These are phyloP conservation scores for Puccinia hordei DNA, from an alignment of 1,284 basidiomycete genomes.

Conservation along the genomic window DNA sequence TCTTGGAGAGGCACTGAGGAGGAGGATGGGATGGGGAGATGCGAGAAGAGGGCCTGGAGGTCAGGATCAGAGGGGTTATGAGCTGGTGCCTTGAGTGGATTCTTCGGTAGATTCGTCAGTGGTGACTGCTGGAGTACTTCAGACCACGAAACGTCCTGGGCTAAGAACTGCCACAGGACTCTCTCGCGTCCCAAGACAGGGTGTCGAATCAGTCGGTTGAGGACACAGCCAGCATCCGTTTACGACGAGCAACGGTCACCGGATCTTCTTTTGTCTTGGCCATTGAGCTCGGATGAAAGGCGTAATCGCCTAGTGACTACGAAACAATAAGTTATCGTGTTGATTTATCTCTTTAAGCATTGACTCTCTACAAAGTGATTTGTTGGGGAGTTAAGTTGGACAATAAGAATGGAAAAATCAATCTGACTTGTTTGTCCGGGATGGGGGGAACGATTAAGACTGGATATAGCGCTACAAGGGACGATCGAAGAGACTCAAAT, in stretches of 20 bases:
- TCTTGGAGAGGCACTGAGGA: conserved; percentile 78
- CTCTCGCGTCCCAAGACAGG: conserved; percentile 91
- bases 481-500: conserved; percentile 87
- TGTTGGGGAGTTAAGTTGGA: not conserved
- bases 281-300: conserved; percentile 77
- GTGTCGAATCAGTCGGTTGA: conserved; percentile 84
- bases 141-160: conserved; percentile 93
- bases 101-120: conserved; percentile 85
- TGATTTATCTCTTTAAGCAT: not conserved
- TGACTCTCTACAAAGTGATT: not conserved
- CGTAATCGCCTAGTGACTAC: conserved; percentile 80
- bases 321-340: not conserved
- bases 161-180: conserved; percentile 90
- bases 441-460: conserved; percentile 97
- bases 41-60: conserved; percentile 73
- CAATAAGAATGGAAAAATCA: not conserved
- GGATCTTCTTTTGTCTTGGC: conserved; percentile 92
- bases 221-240: conserved; percentile 90
- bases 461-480: conserved; percentile 84
- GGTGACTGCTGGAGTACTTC: conserved; percentile 91
- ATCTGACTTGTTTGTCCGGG: conserved; percentile 80
- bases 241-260: conserved; percentile 84
- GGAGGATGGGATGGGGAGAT: conserved; percentile 74
- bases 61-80: conserved; percentile 85
- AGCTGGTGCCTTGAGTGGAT: conserved; percentile 89